Evolutionary conservation across 140 eudicot genomes (phyloP), one percentile per base, ranked within the genome.

Genomic region (Flaveria floridana): DNA sequence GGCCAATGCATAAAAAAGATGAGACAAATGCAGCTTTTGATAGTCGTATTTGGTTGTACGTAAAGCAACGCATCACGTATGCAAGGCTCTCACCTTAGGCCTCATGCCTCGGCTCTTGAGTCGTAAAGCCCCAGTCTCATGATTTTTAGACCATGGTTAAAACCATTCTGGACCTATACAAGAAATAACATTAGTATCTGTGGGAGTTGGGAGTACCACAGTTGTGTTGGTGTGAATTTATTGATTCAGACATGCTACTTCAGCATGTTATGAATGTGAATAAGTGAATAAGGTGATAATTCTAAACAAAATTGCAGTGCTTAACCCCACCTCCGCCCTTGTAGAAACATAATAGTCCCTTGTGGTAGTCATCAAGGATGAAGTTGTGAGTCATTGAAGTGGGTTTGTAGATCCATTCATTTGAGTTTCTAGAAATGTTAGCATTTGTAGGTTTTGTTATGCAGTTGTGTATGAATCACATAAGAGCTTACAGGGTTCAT

Each of bases 391-490:
- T 30, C 37, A 30, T 44, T 44, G 13, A 44, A 44, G 50, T 44
- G 50, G 23, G 64, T 57, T 56, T 12, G 34, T 19, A 7, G 4
- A 18, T 19, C 13, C 64, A 10, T 18, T 57, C 64, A n/a, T 37
- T 65, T 7, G 15, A 15, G 71, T 65, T 37, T 65, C 26, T 37
- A 26, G 41, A 65, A 50, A 14, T 65, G 71, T 19, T 1, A 11
- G 3, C 0, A 23, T 61, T 3, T 52, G 58, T 52, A 4, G 39
- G 34, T 48, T 23, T 46, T 34, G 41, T 34, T 34, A 34, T 34
- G 41, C 41, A 34, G 4, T 6, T 69, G 58, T 68, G 59, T 47
- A 23, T 68, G 57, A 12, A 46, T 68, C 19, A 69, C 61, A 69
- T 69, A 5, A 28, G 47, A 30, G 68, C 68, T 63, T 28, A 63